Evolutionary conservation across 1,139 yeast species (phyloP).

Genomic region (Geotrichum bryndzae): DNA sequence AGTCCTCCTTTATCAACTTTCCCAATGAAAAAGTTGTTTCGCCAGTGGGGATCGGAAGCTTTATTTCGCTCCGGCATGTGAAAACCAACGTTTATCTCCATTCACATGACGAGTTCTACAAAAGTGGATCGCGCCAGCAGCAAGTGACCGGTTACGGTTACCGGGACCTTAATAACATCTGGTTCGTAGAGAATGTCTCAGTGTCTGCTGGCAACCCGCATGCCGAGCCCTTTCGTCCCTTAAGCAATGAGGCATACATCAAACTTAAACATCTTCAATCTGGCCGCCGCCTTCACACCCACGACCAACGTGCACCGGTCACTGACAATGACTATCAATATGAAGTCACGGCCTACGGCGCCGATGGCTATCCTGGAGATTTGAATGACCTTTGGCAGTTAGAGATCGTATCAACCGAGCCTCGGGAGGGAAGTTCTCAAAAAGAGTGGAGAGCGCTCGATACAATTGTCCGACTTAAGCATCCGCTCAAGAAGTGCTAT

Average conservation of each 20-base stretch:
- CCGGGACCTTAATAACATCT: conserved; percentile 54
- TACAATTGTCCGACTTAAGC: conserved; percentile 53
- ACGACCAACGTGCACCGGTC: conserved; percentile 58
- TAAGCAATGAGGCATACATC: conserved; percentile 49
- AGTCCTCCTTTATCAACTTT: conserved; percentile 45
- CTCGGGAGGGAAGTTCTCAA: conserved; percentile 34
- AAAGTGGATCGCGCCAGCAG: conserved; percentile 54
- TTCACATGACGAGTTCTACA: conserved; percentile 53
- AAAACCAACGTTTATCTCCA: conserved; percentile 60
- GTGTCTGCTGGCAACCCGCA: conserved; percentile 12
- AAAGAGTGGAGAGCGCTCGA: conserved; percentile 47
- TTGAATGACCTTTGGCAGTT: conserved; percentile 30
- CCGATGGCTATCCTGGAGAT: conserved; percentile 34
- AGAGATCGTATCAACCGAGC: conserved; percentile 22
- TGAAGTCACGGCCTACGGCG: conserved; percentile 65
- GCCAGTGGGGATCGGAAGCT: conserved; percentile 58
- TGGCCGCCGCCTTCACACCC: conserved; percentile 54
- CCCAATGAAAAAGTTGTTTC: conserved; percentile 40
- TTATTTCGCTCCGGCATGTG: conserved; percentile 60
- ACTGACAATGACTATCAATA: conserved; percentile 74
- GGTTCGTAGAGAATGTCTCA: conserved; percentile 50
- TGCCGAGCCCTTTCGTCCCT: conserved; percentile 30
- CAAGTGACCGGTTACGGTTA: conserved; percentile 59
- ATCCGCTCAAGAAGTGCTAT: conserved; percentile 54
- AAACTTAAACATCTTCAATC: conserved; percentile 58